Conservation (phyloP, 2,329 filamentous ascomycete species). For the Diaporthe sp. region DNA sequence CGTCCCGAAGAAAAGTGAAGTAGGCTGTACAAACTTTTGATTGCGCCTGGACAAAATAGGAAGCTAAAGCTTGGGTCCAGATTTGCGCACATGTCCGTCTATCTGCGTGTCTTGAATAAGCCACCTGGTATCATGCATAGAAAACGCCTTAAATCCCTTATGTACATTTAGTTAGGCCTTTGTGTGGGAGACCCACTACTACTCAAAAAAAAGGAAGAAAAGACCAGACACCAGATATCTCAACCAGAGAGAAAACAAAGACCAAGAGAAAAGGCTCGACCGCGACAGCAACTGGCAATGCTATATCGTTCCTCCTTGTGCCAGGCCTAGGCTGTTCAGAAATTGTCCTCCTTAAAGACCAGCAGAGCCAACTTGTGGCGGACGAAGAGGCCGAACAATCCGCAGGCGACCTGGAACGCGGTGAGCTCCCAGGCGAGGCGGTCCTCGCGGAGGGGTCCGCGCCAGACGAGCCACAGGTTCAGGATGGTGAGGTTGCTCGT, state of each 20-base stretch:
- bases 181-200: neutral
- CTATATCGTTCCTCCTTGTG: neutral
- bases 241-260: too few relatives aligned
- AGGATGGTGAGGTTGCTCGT: slow-evolving; percentile 93
- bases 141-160: slow-evolving; percentile 24
- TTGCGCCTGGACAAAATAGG: neutral
- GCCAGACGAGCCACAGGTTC: slow-evolving; percentile 97
- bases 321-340: neutral
- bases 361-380: slow-evolving; percentile 88
- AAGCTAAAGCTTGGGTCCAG: neutral
- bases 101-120: neutral
- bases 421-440: slow-evolving; percentile 84
- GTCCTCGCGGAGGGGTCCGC: slow-evolving; percentile 91
- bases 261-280: neutral
- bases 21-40: too few relatives aligned
- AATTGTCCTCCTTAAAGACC: slow-evolving; percentile 92
- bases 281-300: neutral
- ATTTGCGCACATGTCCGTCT: neutral
- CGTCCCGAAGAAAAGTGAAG: too few relatives aligned
- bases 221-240: neutral
- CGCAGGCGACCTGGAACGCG: slow-evolving; percentile 80
- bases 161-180: slow-evolving; percentile 13
- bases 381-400: slow-evolving; percentile 86
- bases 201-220: too few relatives aligned
- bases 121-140: slow-evolving; percentile 30